Percentiles rank a stretch among this genome's conserved stretches.
These are phyloP conservation scores for Phytophthora pinifolia DNA, from an alignment of 352 stramenopile species.

Conservation along the genomic window DNA sequence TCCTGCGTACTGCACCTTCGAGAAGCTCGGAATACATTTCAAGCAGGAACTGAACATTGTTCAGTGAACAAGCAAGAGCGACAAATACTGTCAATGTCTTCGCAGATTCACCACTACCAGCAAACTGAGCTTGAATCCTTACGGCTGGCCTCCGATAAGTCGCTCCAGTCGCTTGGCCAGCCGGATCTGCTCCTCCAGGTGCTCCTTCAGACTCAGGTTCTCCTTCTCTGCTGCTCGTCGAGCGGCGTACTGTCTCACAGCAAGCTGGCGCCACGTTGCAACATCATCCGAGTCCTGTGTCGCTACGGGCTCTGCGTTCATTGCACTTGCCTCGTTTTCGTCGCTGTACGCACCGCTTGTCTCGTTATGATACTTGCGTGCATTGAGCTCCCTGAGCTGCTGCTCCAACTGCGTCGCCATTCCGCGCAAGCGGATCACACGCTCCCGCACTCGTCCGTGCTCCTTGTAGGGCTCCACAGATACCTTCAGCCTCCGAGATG, in stretches of 20 bases:
- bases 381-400: slow-evolving; percentile 11
- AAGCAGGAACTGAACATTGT: too few relatives aligned
- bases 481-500: background rate
- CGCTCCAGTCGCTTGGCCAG: slow-evolving; percentile 30
- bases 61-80: background rate
- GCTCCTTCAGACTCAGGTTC: slow-evolving; percentile 26
- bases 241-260: slow-evolving; percentile 9
- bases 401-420: slow-evolving; percentile 22
- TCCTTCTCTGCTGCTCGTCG: slow-evolving; percentile 28
- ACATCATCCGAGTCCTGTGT: background rate
- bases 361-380: background rate
- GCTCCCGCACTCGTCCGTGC: slow-evolving; percentile 27
- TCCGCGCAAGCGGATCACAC: slow-evolving; percentile 24
- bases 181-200: slow-evolving; percentile 35
- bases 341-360: too few relatives aligned
- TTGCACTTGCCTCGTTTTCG: background rate
- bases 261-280: slow-evolving; percentile 12
- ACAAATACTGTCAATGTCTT: background rate
- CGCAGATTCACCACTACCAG: background rate
- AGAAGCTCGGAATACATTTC: too few relatives aligned
- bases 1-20: too few relatives aligned
- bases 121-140: too few relatives aligned
- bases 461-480: background rate
- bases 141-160: slow-evolving; percentile 12
- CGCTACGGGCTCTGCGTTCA: background rate